Base-by-base conservation (phyloP, 192 early-diverging fungal genomes). In the Coemansia guatemalensis region DNA sequence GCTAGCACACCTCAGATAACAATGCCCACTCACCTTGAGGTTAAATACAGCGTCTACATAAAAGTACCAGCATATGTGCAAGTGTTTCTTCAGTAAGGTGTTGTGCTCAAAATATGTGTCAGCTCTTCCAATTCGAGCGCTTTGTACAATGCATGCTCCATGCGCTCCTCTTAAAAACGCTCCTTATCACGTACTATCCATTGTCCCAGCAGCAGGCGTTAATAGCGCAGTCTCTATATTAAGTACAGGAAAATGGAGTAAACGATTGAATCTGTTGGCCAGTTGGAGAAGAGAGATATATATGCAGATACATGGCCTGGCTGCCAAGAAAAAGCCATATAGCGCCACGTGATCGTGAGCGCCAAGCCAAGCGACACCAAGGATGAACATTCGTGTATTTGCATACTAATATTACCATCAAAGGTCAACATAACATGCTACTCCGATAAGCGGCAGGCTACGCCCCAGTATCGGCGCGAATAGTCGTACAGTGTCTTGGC, bases 31-130 rank as follows among this genome's bases (percentile, higher is more conserved):
- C 60, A 68, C 67, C 67, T 61, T 68, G 48, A 74, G 60, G 12
- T 74, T 56, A 32, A 74, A 74, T 20, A 65, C 67, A 9, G 61
- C 59, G 33, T 44, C 70, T 73, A 73, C 68, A 71, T 35, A 56
- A n/a, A 14, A 58, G 14, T n/a, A 27, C 32, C 17, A 32, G 30
- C 29, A 32, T 11, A 59, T 44, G 30, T 30, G 33, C 29, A 35
- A 5, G 49, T 22, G 25, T 18, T 22, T 48, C 21, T 47, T 39
- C 26, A 48, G 24, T 18, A 27, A 18, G 17, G 52, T 26, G 24
- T 18, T 25, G 35, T 44, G 56, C 41, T 47, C 35, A 29, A 41
- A 4, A n/a, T 20, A n/a, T 26, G 20, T 48, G 47, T 23, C 25
- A 20, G 18, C 18, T 29, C 18, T 41, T 9, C n/a, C 29, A 35